A percentile compares a stretch with the other conserved stretches of the same genome.
Conservation (phyloP, 2,329 filamentous ascomycete genomes). For the Calonectria pseudoturangicola region DNA sequence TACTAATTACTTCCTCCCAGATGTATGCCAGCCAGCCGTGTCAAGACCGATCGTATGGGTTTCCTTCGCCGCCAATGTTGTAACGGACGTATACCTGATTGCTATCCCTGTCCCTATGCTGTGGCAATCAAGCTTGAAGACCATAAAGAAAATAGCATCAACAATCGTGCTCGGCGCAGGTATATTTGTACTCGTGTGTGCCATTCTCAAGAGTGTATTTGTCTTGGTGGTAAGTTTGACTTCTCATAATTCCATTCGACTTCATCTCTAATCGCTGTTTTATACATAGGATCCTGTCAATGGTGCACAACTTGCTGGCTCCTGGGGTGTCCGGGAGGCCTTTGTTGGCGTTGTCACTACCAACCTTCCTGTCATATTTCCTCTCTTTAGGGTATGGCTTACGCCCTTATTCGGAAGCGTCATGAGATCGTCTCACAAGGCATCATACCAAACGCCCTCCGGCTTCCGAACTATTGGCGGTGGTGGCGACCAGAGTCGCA, state of each 20-base stretch:
- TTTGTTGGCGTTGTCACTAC: constrained; percentile 65
- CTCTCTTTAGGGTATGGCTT: constrained; percentile 64
- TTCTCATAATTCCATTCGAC: neutral
- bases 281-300: constrained; percentile 59
- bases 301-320: constrained; percentile 61
- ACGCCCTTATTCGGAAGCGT: constrained; percentile 55
- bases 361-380: constrained; percentile 65
- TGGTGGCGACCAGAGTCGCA: constrained; percentile 55
- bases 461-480: constrained; percentile 65
- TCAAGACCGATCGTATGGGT: constrained; percentile 70
- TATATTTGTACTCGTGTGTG: constrained; percentile 63
- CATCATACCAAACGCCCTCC: constrained; percentile 61
- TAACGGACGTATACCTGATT: constrained; percentile 75
- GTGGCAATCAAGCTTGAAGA: constrained; percentile 59
- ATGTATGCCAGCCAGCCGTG: constrained; percentile 68
- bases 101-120: constrained; percentile 73
- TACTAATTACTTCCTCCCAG: constrained; percentile 48
- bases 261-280: constrained; percentile 4
- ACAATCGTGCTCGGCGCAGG: constrained; percentile 62
- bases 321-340: constrained; percentile 63
- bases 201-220: constrained; percentile 61
- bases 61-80: constrained; percentile 69
- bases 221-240: constrained; percentile 58
- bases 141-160: constrained; percentile 60
- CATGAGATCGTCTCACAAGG: constrained; percentile 60